Percentiles rank a stretch among this genome's conserved stretches.
Evolutionary conservation across 1,284 basidiomycete genomes (phyloP).

Genomic region (Cryptococcus sp.): DNA sequence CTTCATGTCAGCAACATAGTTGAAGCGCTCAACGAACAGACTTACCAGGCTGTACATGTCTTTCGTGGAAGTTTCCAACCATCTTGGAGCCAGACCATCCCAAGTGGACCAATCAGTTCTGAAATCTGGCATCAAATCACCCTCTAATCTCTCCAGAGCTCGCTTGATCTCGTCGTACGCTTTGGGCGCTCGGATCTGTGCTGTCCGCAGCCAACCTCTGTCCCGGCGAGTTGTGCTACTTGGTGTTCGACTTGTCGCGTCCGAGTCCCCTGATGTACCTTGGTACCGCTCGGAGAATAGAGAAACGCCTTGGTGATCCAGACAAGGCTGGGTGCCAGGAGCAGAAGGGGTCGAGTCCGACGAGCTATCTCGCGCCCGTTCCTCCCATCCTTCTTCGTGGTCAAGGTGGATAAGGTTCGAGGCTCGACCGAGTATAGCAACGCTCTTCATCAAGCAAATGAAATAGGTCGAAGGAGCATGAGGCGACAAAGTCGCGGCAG

Average conservation of each 20-base stretch:
- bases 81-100: not conserved
- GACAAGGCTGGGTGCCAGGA: too few species aligned
- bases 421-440: slow-evolving; percentile 37
- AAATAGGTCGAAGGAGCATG: slow-evolving; percentile 25
- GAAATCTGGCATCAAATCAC: not conserved
- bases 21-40: not conserved
- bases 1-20: not conserved
- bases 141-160: not conserved
- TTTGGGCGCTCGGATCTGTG: not conserved
- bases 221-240: not conserved
- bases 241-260: not conserved
- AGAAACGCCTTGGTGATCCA: too few species aligned
- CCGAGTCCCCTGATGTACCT: slow-evolving; percentile 26
- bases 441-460: slow-evolving; percentile 30
- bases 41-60: not conserved
- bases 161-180: not conserved
- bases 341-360: slow-evolving; percentile 6
- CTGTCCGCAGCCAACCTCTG: not conserved
- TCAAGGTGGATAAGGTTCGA: slow-evolving; percentile 43
- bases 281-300: slow-evolving; percentile 17
- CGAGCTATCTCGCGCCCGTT: not conserved
- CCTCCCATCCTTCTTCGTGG: slow-evolving; percentile 35
- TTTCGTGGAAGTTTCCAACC: not conserved
- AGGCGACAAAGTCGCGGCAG: slow-evolving; percentile 11
- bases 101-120: not conserved